Evolutionary conservation across 2,329 filamentous ascomycete species (phyloP), one percentile per base, ranked within the genome.

Genomic region (Lasiodiplodia theobromae): DNA sequence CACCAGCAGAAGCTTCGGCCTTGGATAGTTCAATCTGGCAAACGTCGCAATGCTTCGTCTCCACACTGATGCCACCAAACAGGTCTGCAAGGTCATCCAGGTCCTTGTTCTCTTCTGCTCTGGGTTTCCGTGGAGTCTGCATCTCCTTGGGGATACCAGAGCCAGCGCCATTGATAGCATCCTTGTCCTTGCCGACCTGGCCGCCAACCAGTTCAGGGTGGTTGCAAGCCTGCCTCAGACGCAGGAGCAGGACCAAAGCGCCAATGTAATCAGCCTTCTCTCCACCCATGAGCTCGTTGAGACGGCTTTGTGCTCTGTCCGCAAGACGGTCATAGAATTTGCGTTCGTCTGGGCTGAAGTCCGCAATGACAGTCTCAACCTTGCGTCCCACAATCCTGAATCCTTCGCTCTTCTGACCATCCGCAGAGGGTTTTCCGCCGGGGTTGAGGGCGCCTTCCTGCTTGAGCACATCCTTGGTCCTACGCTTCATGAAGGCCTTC

Each of bases 401-500:
- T 0, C 88, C 87, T 1, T 87, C 86, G 7, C 85, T 86, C 7
- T 83, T 80, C 62, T 83, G 82, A 16, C 87, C 88, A 4, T 85
- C 84, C 60, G 86, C 83, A 0, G 79, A 79, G 18, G 68, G 53
- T 76, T 93, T 92, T 65, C 91, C 89, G 47, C 92, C 92, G 31
- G 92, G 90, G 70, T 92, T 92, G 21, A 96, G 83, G 0, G 92
- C 93, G 12, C 93, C 92, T 12, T 93, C 93, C 73, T 93, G 87
- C 80, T 96, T 97, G 70, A 99, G 83, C n/a, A 99, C 93, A 25
- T 97, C 94, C 80, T 99, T 99, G 10, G 94, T 98, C 52, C 96
- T 89, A n/a, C 96, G 90, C 83, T 98, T 97, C 96, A 99, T 99
- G 82, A 97, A 97, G 67, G 94, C 95, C 67, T 92, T 91, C 4